Evolutionary conservation across 2,329 filamentous ascomycete genomes (phyloP).

Genomic region (Pseudogymnoascus pannorum): DNA sequence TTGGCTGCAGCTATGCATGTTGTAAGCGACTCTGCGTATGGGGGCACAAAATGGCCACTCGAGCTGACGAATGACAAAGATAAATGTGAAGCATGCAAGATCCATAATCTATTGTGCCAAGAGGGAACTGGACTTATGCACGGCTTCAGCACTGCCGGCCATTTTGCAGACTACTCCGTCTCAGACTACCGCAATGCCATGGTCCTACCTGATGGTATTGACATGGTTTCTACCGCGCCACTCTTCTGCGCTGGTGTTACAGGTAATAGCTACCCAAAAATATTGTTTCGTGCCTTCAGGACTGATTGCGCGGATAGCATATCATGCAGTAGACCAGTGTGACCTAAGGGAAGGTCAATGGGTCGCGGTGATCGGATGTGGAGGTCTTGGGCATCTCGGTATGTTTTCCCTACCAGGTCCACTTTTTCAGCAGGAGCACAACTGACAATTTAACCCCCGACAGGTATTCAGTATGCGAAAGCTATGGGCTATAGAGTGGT

Average conservation of each 20-base stretch:
- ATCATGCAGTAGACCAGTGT: neutral
- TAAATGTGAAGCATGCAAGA: constrained; percentile 16
- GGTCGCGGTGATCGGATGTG: constrained; percentile 20
- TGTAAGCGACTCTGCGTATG: constrained; percentile 17
- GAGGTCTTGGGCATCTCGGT: constrained; percentile 20
- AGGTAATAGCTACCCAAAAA: constrained; percentile 9
- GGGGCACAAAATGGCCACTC: neutral
- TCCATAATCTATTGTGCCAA: constrained; percentile 23
- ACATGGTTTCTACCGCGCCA: constrained; percentile 21
- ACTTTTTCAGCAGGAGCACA: neutral
- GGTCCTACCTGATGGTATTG: constrained; percentile 21
- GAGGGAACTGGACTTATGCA: constrained; percentile 21
- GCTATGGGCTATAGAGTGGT: constrained; percentile 18
- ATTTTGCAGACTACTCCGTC: constrained; percentile 26
- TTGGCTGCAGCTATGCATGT: constrained; percentile 21
- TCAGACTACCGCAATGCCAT: constrained; percentile 23
- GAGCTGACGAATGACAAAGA: neutral
- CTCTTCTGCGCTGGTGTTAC: constrained; percentile 28
- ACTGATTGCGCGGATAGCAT: neutral
- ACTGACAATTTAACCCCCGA: neutral
- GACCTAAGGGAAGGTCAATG: constrained; percentile 16
- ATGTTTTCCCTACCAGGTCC: neutral
- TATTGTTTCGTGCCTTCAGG: neutral
- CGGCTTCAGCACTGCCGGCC: constrained; percentile 22
- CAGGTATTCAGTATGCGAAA: constrained; percentile 17